Conservation (phyloP, 139 green algal species). For the Chlorella sp. region DNA sequence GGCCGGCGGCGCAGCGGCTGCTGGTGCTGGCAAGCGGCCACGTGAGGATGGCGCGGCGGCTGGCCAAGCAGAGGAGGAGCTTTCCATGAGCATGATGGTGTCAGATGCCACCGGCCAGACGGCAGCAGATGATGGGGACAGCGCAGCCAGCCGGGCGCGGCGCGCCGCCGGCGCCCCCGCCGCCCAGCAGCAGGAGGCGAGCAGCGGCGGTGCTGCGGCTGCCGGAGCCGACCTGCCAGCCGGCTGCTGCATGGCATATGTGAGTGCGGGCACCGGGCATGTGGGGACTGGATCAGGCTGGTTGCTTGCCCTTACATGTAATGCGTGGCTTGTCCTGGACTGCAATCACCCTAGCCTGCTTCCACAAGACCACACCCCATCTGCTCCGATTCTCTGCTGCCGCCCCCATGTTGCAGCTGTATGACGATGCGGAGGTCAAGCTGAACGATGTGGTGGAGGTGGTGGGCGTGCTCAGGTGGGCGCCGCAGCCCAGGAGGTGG, state of each 20-base stretch:
- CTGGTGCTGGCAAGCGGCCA: slow-evolving; percentile 33
- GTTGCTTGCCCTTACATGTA: too few species aligned
- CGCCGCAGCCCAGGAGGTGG: too few species aligned
- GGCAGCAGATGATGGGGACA: slow-evolving; percentile 3
- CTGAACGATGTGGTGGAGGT: slow-evolving; percentile 77
- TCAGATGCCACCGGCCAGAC: slow-evolving; percentile 25
- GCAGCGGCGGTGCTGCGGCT: not conserved
- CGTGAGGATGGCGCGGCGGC: not conserved
- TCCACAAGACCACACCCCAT: not conserved
- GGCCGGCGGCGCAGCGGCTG: not conserved
- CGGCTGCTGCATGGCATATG: slow-evolving; percentile 67
- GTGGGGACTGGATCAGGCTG: not conserved
- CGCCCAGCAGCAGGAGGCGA: not conserved
- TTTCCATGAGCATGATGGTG: slow-evolving; percentile 28
- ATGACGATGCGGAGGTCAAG: slow-evolving; percentile 51
- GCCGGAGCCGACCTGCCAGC: slow-evolving; percentile 32
- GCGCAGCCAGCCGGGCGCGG: not conserved
- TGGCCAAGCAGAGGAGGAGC: not conserved
- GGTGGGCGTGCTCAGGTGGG: slow-evolving; percentile 59
- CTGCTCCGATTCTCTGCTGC: not conserved
- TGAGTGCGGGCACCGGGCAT: slow-evolving; percentile 31
- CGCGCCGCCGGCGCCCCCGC: not conserved
- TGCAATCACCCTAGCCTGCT: not conserved
- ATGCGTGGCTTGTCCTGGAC: too few species aligned
- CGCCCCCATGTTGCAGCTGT: slow-evolving; percentile 49